Evolutionary conservation across 164 flowering plant species (phyloP).

Genomic region (Kingdonia uniflora): DNA sequence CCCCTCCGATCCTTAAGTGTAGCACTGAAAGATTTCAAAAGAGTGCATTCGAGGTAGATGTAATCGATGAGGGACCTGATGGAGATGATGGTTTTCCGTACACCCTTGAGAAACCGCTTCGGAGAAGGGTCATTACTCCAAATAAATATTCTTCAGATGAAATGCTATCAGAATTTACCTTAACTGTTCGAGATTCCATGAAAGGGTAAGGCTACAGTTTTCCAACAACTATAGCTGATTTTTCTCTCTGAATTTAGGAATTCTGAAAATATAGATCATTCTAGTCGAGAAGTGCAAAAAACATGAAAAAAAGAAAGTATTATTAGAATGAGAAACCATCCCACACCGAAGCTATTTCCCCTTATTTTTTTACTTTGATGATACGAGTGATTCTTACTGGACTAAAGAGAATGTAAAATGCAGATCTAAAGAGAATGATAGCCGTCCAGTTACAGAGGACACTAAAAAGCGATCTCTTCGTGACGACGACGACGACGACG

Average conservation of each 20-base stretch:
- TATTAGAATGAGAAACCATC: conserved; percentile 7
- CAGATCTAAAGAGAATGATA: conserved; percentile 23
- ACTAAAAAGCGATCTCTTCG: no score
- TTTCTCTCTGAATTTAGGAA: conserved; percentile 47
- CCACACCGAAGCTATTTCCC: conserved; percentile 10
- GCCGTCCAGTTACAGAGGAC: no score
- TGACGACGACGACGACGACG: neutral
- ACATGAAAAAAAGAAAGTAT: conserved; percentile 11
- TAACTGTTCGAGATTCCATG: conserved; percentile 42
- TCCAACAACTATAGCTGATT: conserved; percentile 16
- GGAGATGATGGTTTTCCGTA: conserved; percentile 6
- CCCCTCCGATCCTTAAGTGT: conserved; percentile 28
- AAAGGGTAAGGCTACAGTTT: conserved; percentile 16
- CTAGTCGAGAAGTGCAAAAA: conserved; percentile 9
- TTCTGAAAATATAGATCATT: conserved; percentile 16
- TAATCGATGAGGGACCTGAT: conserved; percentile 6
- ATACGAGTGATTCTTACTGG: conserved; percentile 33
- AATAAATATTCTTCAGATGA: conserved; percentile 25
- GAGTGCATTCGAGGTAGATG: conserved; percentile 10
- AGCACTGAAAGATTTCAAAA: conserved; percentile 12
- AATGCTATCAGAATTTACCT: conserved; percentile 34
- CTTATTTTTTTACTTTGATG: conserved; percentile 29
- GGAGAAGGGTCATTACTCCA: conserved; percentile 10
- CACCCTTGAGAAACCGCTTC: conserved; percentile 12
- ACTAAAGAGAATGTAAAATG: conserved; percentile 29